Base-by-base conservation (phyloP, 2,329 filamentous ascomycete species). In the Arthrobotrys pseudoclavata region DNA sequence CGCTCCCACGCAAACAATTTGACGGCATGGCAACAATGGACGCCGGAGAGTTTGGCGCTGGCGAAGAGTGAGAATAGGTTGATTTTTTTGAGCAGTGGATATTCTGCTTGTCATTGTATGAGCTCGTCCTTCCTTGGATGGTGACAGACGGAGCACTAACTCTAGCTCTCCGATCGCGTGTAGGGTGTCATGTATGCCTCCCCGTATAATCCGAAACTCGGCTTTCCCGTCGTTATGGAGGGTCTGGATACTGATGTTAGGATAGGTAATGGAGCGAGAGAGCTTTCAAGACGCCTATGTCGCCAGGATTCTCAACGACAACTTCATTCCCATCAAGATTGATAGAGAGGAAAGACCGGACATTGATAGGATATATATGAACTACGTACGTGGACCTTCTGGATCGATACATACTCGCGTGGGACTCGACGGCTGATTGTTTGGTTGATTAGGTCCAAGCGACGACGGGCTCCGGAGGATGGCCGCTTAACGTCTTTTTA, bases 351-450 rank as follows among this genome's bases (percentile, higher is more conserved):
- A 97, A 84, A 90, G 95, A 26, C 95, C 95, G 7, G 94, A 98
- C 82, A 90, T 98, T 79, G 96, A 99, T 82, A 90, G 92, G 79
- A 94, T 98, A 80, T 98, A 98, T 84, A 97, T 97, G 93, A 97
- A 97, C 85, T 99, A 97, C 84, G 91, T 82, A 76, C 63, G 80
- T 75, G 20, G 24, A 20, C 20, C 13, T 24, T 55, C 62, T 12
- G 24, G 18, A 55, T 26, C 26, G 48, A 63, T 55, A 50, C 47
- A 48, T 52, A 22, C 29, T 12, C 29, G n/a, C 6, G 3, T 64
- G 22, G 37, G 13, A 9, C 4, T 1, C 3, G 7, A 31, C 20
- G 26, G 20, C 29, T 60, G 12, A 26, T 20, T 63, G 47, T n/a
- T n/a, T 37, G 37, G 48, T 34, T 45, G 53, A 18, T 40, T 26